Percentiles rank a stretch among this genome's conserved stretches.
These are phyloP conservation scores for Dacryopinax spathularia DNA, from an alignment of 768 basidiomycete genomes.

Conservation along the genomic window DNA sequence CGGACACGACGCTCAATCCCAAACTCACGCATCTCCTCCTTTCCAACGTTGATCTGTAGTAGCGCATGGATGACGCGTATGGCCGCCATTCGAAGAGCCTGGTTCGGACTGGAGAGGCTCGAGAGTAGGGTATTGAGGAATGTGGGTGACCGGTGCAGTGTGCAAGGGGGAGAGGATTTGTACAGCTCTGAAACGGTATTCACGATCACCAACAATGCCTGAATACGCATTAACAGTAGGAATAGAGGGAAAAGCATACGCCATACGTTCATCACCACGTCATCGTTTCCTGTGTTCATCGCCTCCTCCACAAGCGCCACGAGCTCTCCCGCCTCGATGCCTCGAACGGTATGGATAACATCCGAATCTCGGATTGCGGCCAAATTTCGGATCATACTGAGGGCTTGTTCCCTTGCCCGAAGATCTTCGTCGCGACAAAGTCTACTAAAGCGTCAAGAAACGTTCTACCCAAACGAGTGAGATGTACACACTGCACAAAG, in stretches of 20 bases:
- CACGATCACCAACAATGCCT: slow-evolving; percentile 49
- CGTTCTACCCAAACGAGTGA: neutral
- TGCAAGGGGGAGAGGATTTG: slow-evolving; percentile 40
- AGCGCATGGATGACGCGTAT: slow-evolving; percentile 46
- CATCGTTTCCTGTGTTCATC: slow-evolving; percentile 39
- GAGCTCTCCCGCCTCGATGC: slow-evolving; percentile 35
- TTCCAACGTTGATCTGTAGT: slow-evolving; percentile 25
- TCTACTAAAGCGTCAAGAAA: slow-evolving; percentile 23
- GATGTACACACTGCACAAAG: slow-evolving; percentile 37
- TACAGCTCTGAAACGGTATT: slow-evolving; percentile 50
- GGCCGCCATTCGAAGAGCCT: slow-evolving; percentile 47
- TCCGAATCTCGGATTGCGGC: slow-evolving; percentile 53
- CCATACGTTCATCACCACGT: slow-evolving; percentile 41
- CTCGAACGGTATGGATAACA: slow-evolving; percentile 35
- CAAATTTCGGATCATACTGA: slow-evolving; percentile 52
- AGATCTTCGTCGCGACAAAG: slow-evolving; percentile 40
- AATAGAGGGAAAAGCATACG: neutral
- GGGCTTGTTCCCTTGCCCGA: slow-evolving; percentile 55
- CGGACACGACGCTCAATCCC: slow-evolving; percentile 34
- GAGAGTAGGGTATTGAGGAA: slow-evolving; percentile 42
- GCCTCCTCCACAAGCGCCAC: slow-evolving; percentile 35
- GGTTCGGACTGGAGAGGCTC: slow-evolving; percentile 46
- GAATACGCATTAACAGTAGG: neutral
- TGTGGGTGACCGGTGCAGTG: slow-evolving; percentile 24
- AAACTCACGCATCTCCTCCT: slow-evolving; percentile 30